Base-by-base conservation (phyloP, 768 basidiomycete species). In the Naganishia antarctica region DNA sequence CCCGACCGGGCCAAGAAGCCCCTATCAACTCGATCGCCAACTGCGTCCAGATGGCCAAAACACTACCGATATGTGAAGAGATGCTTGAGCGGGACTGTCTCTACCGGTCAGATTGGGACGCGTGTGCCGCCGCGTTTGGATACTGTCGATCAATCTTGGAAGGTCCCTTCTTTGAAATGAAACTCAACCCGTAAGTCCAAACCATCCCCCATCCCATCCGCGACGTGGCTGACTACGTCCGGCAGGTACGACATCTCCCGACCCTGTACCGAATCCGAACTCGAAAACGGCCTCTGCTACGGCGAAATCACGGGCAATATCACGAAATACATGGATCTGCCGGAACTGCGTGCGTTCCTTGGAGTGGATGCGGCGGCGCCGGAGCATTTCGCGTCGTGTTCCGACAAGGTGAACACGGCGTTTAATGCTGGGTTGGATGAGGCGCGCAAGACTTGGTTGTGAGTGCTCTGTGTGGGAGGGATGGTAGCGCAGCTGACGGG, bases 61-160 rank as follows among this genome's bases (percentile, higher is more conserved):
- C 69, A 86, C 80, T 89, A 23, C 85, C 87, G 23, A 83, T 85
- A 49, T 91, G 89, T 74, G 78, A 84, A 68, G 81, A 80, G 65
- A 80, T 81, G 40, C 80, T 87, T 73, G 76, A 81, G n/a, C 74
- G 80, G 45, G 79, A 79, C 47, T 91, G 89, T 67, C 80, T 89
- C 31, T 82, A 88, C 61, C 78, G 78, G 16, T 86, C 86, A 67
- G 88, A 91, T 73, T 75, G 80, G 23, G 84, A 87, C 40, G 80
- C 83, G 64, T 91, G 89, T 70, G 78, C 76, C n/a, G 86, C 85
- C 13, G 86, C 88, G 1, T 80, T 84, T 53, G 74, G 67, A 11
- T 89, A 89, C 74, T 91, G 90, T 74, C 80, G 83, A 57, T 75
- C 71, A 23, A 80, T 84, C 66, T 73, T 90, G 13, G 82, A 80